Evolutionary conservation across 192 early-diverging fungal species (phyloP), one percentile per base, ranked within the genome.

Genomic region (Umbelopsis ramanniana): DNA sequence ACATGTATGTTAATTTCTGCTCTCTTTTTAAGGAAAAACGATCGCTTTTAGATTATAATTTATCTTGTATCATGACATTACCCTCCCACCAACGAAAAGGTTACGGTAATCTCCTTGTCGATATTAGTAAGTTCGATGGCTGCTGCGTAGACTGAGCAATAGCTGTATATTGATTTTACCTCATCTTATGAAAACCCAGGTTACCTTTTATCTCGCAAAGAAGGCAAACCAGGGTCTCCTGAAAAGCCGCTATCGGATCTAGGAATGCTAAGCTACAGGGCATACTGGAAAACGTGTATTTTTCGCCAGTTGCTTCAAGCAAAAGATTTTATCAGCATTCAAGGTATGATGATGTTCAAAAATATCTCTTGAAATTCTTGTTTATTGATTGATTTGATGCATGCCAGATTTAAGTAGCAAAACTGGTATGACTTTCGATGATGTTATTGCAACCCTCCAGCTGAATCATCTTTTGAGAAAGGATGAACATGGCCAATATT

Each of bases 191-290:
- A n/a, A n/a, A n/a, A n/a, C n/a, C n/a, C n/a, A 87, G 86, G 92
- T 69, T 96, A 96, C 71, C 76, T 93, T 40, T 77, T 98, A 19
- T 89, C 92, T 6, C 89, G 90, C 71, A 85, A 87, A 23, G 91
- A 95, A 57, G 85, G 86, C 50, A 86, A 88, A 60, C 82, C 89
- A 6, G 96, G 96, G n/a, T 92, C 94, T 7, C 96, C 96, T 15
- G 96, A 98, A 70, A 91, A 92, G 72, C 96, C 96, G 1, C 74
- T 98, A 26, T 97, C 95, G 21, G 93, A 96, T 68, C 83, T 97
- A 26, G 96, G 96, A 0, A 78, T 95, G 66, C 80, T 91, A 21
- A 93, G 93, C 22, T 98, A 98, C 77, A 83, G 87, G 54, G 92
- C 86, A 23, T 98, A 94, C 79, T 98, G 96, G 96, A 85, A 88